phyloP scores from a whole-genome alignment of 306 rosid species.

The Leucaena leucocephala region DNA sequence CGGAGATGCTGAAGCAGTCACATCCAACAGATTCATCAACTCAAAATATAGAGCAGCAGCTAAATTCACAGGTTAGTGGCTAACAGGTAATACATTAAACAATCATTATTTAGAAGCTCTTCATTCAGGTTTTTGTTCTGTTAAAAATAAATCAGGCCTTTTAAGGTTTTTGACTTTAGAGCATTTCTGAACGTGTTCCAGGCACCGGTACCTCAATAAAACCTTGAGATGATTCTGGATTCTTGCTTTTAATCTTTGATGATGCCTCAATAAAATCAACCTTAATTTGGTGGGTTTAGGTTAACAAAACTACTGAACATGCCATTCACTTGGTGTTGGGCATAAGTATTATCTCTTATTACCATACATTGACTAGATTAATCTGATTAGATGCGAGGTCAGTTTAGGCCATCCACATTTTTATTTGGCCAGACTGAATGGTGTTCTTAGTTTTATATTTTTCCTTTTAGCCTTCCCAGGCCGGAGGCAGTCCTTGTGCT shows the following conservation, averaged over 20 bases:
- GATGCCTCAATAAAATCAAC: conserved; percentile 10
- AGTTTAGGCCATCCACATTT: conserved; percentile 12
- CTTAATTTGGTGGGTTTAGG: conserved; percentile 27
- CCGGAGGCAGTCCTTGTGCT: conserved; percentile 46
- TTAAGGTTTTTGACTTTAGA: conserved; percentile 21
- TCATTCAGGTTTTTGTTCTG: conserved; percentile 23
- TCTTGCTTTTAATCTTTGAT: not conserved
- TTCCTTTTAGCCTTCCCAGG: conserved; percentile 48
- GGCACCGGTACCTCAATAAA: conserved; percentile 3
- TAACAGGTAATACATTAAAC: conserved; percentile 37
- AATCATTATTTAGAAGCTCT: conserved; percentile 28
- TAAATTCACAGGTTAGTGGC: conserved; percentile 64
- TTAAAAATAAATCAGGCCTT: not conserved
- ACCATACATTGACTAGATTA: conserved; percentile 11
- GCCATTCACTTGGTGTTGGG: conserved; percentile 29
- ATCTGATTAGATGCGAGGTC: conserved; percentile 27
- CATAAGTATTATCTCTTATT: not conserved
- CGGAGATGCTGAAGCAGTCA: conserved; percentile 58
- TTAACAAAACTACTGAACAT: conserved; percentile 20
- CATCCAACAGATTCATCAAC: conserved; percentile 45
- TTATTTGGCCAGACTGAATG: conserved; percentile 30
- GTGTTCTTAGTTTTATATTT: conserved; percentile 31
- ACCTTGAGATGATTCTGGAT: conserved; percentile 19
- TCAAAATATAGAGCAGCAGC: conserved; percentile 59
- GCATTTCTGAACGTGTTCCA: conserved; percentile 10